Evolutionary conservation across 228 moss, liverwort and hornwort genomes (phyloP), one percentile per base, ranked within the genome.

Genomic region (Sphagnum fallax): DNA sequence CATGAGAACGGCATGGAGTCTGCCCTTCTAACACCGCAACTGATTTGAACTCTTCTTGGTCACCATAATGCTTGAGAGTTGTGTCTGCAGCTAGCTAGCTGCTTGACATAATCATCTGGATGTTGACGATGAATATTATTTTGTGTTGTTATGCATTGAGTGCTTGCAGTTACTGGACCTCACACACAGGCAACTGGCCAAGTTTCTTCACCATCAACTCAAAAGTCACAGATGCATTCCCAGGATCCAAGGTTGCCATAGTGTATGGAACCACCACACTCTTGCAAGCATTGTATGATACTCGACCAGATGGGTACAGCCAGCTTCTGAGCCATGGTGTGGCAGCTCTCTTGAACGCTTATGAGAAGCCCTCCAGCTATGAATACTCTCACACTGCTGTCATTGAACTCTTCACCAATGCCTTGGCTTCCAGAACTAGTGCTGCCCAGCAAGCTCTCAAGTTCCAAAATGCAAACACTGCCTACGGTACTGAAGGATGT

Each of bases 311-410:
- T 14, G 86, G 86, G 0, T 86, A 82, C 67, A 82, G 82, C 65
- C 79, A 86, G 71, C 71, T 86, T n/a, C 79, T 86, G 0, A 82
- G 86, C 65, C 82, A 80, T 49, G 86, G 86, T 63, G 75, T 80
- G 14, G 86, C 86, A 0, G 74, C 86, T 18, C 62, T 86, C 6
- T 71, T 86, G 51, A 86, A 86, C 64, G 64, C 86, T 5, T 86
- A 86, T 71, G 73, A 16, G 11, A 86, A 73, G 77, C 77, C 86
- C 64, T 32, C 32, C 2, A 75, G 75, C 67, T 86, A 77, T 4
- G 66, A 49, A 0, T 50, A 73, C 47, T 82, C 82, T 49, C 86
- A 86, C 8, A 79, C 79, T 15, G 66, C 69, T 2, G 86, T 86
- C 66, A 77, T 86, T 5, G 77, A 80, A 16, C 82, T 79, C 66